phyloP scores from a whole-genome alignment of 2,329 filamentous ascomycete species.

The Fusarium torulosum region DNA sequence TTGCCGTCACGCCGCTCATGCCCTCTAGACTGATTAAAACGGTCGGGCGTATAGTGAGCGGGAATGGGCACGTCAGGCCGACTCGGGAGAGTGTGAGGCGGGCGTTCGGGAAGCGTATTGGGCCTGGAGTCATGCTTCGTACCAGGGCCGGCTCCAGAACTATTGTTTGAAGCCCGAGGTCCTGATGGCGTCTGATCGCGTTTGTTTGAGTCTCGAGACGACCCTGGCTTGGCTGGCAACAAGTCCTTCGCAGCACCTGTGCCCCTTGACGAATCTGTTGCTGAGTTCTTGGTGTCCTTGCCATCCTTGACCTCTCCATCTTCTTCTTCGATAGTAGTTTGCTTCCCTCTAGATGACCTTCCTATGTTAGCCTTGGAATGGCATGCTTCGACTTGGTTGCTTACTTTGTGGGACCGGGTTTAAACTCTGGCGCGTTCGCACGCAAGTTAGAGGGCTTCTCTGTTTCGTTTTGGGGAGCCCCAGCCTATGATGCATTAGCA shows the following conservation, averaged over 20 bases:
- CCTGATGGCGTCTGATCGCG: constrained; percentile 43
- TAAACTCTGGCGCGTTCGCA: constrained; percentile 73
- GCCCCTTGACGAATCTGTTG: constrained; percentile 26
- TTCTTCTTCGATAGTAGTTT: constrained; percentile 66
- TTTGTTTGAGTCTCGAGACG: constrained; percentile 47
- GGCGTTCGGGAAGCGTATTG: constrained; percentile 55
- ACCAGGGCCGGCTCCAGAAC: constrained; percentile 28
- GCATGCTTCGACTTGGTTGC: constrained; percentile 1
- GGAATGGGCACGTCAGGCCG: constrained; percentile 70
- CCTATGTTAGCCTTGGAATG: constrained; percentile 19
- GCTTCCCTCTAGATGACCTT: constrained; percentile 39
- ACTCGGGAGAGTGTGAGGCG: constrained; percentile 62
- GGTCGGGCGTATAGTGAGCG: constrained; percentile 61
- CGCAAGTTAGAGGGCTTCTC: constrained; percentile 62
- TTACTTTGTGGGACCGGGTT: constrained; percentile 62
- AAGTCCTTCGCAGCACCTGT: constrained; percentile 49
- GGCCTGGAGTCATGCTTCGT: constrained; percentile 49
- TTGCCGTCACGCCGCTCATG: constrained; percentile 57
- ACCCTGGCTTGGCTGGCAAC: constrained; percentile 51
- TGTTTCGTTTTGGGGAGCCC: constrained; percentile 47
- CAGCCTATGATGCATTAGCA: constrained; percentile 48
- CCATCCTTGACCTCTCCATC: constrained; percentile 80
- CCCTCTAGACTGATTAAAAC: constrained; percentile 57
- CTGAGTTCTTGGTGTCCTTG: constrained; percentile 50
- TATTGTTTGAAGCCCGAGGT: constrained; percentile 47